Evolutionary conservation across 805 yeast genomes (phyloP).

Genomic region (Wickerhamiella azymoides): DNA sequence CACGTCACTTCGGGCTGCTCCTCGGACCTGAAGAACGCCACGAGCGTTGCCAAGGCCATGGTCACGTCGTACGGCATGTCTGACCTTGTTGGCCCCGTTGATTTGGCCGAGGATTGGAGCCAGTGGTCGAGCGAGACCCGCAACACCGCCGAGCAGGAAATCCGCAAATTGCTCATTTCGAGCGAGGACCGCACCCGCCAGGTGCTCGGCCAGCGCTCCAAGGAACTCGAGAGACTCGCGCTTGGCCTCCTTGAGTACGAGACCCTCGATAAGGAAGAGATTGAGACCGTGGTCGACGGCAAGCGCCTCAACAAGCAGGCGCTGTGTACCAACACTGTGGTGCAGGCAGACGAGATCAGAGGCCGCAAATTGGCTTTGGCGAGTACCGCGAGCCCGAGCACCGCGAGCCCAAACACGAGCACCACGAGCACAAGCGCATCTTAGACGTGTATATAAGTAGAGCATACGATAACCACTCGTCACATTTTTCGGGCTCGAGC

Average conservation of each 20-base stretch:
- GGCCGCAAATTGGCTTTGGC: constrained; percentile 6
- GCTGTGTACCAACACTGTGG: constrained; percentile 64
- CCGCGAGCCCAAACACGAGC: too few species aligned
- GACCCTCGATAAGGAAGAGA: constrained; percentile 82
- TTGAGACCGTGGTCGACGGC: constrained; percentile 73
- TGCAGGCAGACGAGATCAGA: constrained; percentile 32
- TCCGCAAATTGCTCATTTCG: constrained; percentile 54
- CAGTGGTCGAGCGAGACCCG: constrained; percentile 84
- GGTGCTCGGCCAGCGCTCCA: constrained; percentile 43
- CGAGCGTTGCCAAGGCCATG: constrained; percentile 90
- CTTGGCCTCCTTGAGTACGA: constrained; percentile 91
- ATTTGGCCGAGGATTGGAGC: constrained; percentile 81
- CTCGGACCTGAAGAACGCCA: constrained; percentile 79
- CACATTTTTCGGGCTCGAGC: too few species aligned
- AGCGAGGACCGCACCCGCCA: constrained; percentile 71
- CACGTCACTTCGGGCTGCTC: constrained; percentile 94
- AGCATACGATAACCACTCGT: too few species aligned
- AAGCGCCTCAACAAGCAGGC: constrained; percentile 49
- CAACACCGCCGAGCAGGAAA: constrained; percentile 87
- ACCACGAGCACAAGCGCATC: too few species aligned
- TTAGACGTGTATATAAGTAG: too few species aligned
- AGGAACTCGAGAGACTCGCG: constrained; percentile 76
- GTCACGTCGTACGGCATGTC: constrained; percentile 96
- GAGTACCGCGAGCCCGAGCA: too few species aligned
- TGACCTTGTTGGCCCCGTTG: constrained; percentile 82